Conservation (phyloP, 345 rosid species). For the Salix udensis region DNA sequence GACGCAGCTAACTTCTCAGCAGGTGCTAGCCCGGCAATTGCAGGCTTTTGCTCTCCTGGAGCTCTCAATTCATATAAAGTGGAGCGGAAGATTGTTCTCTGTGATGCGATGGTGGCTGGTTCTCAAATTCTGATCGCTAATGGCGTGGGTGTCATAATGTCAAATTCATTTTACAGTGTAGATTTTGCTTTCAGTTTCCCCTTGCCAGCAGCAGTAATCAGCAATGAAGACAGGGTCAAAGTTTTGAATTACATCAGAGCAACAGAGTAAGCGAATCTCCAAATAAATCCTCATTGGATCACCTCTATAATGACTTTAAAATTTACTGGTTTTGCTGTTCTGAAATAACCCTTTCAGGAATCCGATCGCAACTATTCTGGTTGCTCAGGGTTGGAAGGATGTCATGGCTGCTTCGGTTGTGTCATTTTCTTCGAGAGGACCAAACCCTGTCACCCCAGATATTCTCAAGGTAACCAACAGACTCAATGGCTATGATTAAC, state of each 20-base stretch:
- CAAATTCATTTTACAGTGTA: neutral
- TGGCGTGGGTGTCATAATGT: constrained; percentile 29
- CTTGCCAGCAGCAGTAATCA: constrained; percentile 28
- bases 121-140: constrained; percentile 16
- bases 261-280: constrained; percentile 11
- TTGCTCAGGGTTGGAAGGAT: constrained; percentile 15
- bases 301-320: neutral
- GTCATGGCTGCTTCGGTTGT: constrained; percentile 18
- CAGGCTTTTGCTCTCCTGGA: constrained; percentile 18
- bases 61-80: constrained; percentile 20
- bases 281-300: neutral
- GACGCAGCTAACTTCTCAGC: constrained; percentile 35
- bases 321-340: neutral
- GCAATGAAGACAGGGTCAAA: constrained; percentile 14
- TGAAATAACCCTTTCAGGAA: constrained; percentile 9
- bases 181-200: constrained; percentile 33
- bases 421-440: constrained; percentile 27
- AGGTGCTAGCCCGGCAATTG: constrained; percentile 13
- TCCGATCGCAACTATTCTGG: constrained; percentile 23
- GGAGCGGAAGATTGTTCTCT: constrained; percentile 27
- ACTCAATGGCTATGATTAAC: neutral
- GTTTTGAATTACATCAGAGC: constrained; percentile 20
- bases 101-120: constrained; percentile 18
- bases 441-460: constrained; percentile 17
- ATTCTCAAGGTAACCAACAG: constrained; percentile 25